Percentiles rank a stretch among this genome's conserved stretches.
Evolutionary conservation across 352 stramenopile species (phyloP).

Genomic region (Elongisporangium undulatum): DNA sequence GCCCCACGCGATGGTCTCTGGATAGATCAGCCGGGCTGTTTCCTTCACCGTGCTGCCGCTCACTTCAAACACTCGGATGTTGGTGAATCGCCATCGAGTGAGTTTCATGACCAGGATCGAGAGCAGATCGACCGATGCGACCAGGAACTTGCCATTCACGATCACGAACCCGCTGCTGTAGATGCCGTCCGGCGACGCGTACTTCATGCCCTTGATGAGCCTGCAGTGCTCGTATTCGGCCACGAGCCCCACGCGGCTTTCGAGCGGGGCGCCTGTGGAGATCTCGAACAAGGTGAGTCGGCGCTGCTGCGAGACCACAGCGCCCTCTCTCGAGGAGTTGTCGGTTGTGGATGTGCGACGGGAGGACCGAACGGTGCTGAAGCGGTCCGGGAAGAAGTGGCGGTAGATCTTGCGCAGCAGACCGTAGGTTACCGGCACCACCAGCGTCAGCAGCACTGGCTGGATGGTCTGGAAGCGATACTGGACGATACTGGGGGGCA

Average conservation of each 20-base stretch:
- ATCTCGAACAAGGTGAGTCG: slow-evolving; percentile 34
- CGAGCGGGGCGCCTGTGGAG: slow-evolving; percentile 24
- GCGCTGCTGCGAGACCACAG: slow-evolving; percentile 20
- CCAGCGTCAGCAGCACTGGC: slow-evolving; percentile 17
- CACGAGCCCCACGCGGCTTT: slow-evolving; percentile 15
- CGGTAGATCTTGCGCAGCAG: slow-evolving; percentile 23
- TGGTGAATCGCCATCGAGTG: slow-evolving; percentile 20
- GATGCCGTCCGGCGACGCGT: slow-evolving; percentile 34
- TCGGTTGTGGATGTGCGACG: not conserved
- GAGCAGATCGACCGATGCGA: slow-evolving; percentile 29
- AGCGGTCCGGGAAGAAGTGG: slow-evolving; percentile 17
- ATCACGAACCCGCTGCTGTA: slow-evolving; percentile 46
- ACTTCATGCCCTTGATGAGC: slow-evolving; percentile 42
- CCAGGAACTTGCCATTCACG: slow-evolving; percentile 35
- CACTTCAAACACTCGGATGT: slow-evolving; percentile 38
- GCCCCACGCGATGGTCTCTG: slow-evolving; percentile 28
- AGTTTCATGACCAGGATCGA: slow-evolving; percentile 32
- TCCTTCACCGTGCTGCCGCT: slow-evolving; percentile 29
- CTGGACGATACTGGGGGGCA: slow-evolving; percentile 11
- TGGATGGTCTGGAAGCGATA: slow-evolving; percentile 23
- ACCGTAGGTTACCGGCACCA: slow-evolving; percentile 6
- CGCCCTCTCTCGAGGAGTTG: slow-evolving; percentile 5
- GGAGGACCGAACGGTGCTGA: not conserved
- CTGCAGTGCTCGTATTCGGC: slow-evolving; percentile 33
- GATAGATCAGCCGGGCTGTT: slow-evolving; percentile 32